A percentile compares a stretch with the other conserved stretches of the same genome.
phyloP scores from a whole-genome alignment of 2,329 filamentous ascomycete genomes.

The Chrysosporium keratinophilum region DNA sequence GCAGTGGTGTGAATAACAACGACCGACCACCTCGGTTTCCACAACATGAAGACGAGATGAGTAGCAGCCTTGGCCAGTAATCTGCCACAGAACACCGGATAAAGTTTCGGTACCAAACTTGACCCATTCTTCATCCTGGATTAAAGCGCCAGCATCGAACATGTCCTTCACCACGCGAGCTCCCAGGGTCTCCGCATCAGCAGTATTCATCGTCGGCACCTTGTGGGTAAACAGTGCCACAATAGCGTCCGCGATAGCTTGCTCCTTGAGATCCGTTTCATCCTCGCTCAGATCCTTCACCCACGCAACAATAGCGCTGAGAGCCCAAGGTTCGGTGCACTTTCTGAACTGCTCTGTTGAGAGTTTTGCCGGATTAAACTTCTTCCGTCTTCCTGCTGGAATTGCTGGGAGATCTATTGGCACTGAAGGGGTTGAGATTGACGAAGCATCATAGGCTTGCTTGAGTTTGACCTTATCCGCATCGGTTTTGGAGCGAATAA shows the following conservation, averaged over 20 bases:
- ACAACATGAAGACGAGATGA: slow-evolving; percentile 68
- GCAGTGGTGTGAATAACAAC: slow-evolving; percentile 91
- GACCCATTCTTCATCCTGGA: slow-evolving; percentile 94
- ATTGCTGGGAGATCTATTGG: slow-evolving; percentile 76
- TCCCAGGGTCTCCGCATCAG: slow-evolving; percentile 82
- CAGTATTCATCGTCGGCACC: slow-evolving; percentile 96
- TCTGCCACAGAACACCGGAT: slow-evolving; percentile 83
- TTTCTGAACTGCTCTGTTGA: slow-evolving; percentile 69
- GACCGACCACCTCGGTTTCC: slow-evolving; percentile 48
- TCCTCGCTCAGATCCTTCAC: slow-evolving; percentile 81
- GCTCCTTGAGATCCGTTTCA: slow-evolving; percentile 74
- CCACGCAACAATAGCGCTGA: slow-evolving; percentile 81
- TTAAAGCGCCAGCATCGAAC: slow-evolving; percentile 64
- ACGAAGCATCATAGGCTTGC: slow-evolving; percentile 29
- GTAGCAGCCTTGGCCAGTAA: slow-evolving; percentile 87
- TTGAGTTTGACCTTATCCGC: slow-evolving; percentile 54
- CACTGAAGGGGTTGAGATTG: slow-evolving; percentile 36
- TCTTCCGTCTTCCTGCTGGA: slow-evolving; percentile 66
- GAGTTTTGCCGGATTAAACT: slow-evolving; percentile 77
- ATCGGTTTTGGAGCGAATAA: slow-evolving; percentile 89
- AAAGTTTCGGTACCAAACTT: slow-evolving; percentile 74
- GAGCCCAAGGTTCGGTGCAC: slow-evolving; percentile 83
- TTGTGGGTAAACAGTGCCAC: slow-evolving; percentile 86
- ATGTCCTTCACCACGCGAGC: slow-evolving; percentile 68
- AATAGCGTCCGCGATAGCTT: slow-evolving; percentile 75